Evolutionary conservation across 2,329 filamentous ascomycete species (phyloP), one percentile per base, ranked within the genome.

Genomic region (Pseudocercospora vitis): DNA sequence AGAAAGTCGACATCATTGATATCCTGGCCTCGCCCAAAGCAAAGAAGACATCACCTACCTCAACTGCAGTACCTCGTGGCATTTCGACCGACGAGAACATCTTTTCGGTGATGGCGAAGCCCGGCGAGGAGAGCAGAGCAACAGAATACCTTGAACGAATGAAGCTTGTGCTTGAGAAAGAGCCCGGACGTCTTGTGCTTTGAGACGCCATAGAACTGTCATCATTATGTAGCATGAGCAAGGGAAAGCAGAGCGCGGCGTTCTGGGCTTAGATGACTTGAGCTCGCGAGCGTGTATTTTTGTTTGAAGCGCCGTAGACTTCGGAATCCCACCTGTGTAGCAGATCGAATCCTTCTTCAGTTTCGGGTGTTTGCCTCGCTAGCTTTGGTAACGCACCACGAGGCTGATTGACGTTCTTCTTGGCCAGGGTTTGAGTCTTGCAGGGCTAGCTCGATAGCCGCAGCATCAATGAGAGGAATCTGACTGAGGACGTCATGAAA

Each of bases 81-180:
- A 69, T 68, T 3, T 70, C 66, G 33, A 63, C 76, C 2, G 81
- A 85, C 11, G 75, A 82, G 50, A 95, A 95, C 69, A 76, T 91
- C 0, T 95, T 97, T 70, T 92, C 84, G 65, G 76, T 99, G 48
- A 85, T 79, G 23, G 91, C 95, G 16, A 84, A 87, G 32, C 84
- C 82, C 73, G 83, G 82, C 7, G 94, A 99, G 71, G 88, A 91
- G 80, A 83, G 85, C 76, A 81, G 91, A 65, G 94, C 89, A 11
- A 80, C 82, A 66, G 79, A 86, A 8, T 99, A 96, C 75, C 73
- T 99, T 60, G 87, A 92, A 74, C 83, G 89, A 64, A 82, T 96
- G 68, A 96, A 96, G 83, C 75, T 80, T 40, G 85, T 92, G 21
- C 73, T 99, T 63, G 89, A 95, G 73, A 79, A 83, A 60, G 87